Base-by-base conservation (phyloP, 2,329 filamentous ascomycete species). In the Phaeophleospora eucalypticola region DNA sequence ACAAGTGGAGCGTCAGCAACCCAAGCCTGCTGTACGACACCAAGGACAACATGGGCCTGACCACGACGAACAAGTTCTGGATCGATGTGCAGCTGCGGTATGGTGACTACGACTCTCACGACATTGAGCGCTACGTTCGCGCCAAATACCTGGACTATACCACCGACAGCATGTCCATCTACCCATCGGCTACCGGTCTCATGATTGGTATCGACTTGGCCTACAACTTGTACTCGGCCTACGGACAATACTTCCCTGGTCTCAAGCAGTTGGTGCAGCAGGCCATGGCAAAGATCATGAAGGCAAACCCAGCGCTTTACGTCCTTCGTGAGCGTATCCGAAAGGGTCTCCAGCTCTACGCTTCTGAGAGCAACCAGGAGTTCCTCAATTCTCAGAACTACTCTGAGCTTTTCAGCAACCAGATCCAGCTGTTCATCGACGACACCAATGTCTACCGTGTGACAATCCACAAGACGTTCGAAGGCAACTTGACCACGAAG, bases 211-310 rank as follows among this genome's bases (percentile, higher is more conserved):
- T 98, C 52, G 93, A 98, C 72, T 78, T 98, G 61, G 91, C 93
- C 0, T 98, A 98, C 78, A 98, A 98, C 68, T 73, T 98, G 34
- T 97, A 97, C 74, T 97, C 93, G 6, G 93, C 93, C 0, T 98
- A 95, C 61, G 93, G 93, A 42, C 91, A 96, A 72, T 98, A 96
- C 74, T 98, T 98, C 82, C 93, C 93, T 39, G 93, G 93, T 64
- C 73, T 98, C 52, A 98, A 98, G 77, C 86, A 89, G 39, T 80
- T 98, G 18, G 77, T 98, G 19, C 94, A 98, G 69, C 91, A 97
- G 68, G 93, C 94, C 4, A 98, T 98, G 94, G 89, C 89, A 40
- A 98, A 98, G 82, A 83, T 98, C 66, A 98, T 98, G 93, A 98
- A 98, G 73, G 91, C 93, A 32, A 98, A 98, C 64, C 93, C 93